phyloP scores from a whole-genome alignment of 148 eudicot genomes.

The Rhododendron williamsianum region DNA sequence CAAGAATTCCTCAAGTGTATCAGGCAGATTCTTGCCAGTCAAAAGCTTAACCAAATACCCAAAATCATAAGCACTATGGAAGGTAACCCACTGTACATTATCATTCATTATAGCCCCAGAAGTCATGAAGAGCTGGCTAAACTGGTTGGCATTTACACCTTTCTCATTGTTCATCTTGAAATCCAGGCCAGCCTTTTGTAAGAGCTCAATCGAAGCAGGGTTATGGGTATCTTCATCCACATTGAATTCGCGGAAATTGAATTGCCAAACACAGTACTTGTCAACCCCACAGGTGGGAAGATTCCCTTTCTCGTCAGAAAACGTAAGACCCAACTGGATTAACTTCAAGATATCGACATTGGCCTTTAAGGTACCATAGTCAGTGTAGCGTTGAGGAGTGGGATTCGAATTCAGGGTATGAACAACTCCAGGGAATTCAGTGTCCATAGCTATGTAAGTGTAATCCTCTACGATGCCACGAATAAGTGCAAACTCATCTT shows the following conservation, averaged over 20 bases:
- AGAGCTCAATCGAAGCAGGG: slow-evolving; percentile 9
- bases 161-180: slow-evolving; percentile 13
- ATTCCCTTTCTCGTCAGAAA: slow-evolving; percentile 18
- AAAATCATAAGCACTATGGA: slow-evolving; percentile 16
- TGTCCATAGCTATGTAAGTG: slow-evolving; percentile 18
- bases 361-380: slow-evolving; percentile 6
- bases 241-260: slow-evolving; percentile 18
- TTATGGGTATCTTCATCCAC: slow-evolving; percentile 2
- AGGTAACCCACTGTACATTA: slow-evolving; percentile 18
- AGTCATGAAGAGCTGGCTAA: slow-evolving; percentile 14
- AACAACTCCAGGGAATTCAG: slow-evolving; percentile 13
- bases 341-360: slow-evolving; percentile 18
- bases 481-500: slow-evolving; percentile 14
- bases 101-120: slow-evolving; percentile 20
- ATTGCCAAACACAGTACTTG: slow-evolving; percentile 15
- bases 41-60: slow-evolving; percentile 19
- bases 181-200: slow-evolving; percentile 17
- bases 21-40: slow-evolving; percentile 15
- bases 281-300: slow-evolving; percentile 20
- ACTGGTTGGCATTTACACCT: slow-evolving; percentile 13
- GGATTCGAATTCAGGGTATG: background rate
- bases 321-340: slow-evolving; percentile 22
- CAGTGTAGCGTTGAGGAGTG: background rate
- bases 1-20: slow-evolving; percentile 8
- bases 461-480: slow-evolving; percentile 15